Conservation (phyloP, 1,139 yeast genomes). For the Starmera stellimalicola region DNA sequence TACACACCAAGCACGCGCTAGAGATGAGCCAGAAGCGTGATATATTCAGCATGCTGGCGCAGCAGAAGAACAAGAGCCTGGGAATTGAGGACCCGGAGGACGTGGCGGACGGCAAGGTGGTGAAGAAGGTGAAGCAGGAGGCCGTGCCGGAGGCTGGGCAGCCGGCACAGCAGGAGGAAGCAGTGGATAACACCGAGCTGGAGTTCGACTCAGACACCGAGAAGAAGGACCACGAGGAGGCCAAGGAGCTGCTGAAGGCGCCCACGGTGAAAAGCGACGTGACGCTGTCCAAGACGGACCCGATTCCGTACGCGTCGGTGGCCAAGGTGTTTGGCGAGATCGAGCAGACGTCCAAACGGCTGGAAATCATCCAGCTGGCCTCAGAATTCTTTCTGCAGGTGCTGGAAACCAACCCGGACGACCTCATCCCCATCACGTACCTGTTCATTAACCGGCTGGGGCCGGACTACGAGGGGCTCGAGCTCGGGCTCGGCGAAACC, state of each 20-base stretch:
- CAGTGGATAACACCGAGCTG: slow-evolving; percentile 1
- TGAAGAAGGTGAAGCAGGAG: background rate
- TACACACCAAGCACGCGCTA: background rate
- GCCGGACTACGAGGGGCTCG: slow-evolving; percentile 93
- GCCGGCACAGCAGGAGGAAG: background rate
- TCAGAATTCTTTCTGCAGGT: slow-evolving; percentile 63
- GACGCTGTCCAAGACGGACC: slow-evolving; percentile 8
- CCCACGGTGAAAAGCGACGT: slow-evolving; percentile 5
- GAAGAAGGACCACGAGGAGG: slow-evolving; percentile 14
- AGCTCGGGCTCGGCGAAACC: slow-evolving; percentile 88
- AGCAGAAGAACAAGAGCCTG: background rate
- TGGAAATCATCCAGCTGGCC: slow-evolving; percentile 68
- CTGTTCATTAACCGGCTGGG: slow-evolving; percentile 83
- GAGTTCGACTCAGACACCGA: slow-evolving; percentile 17
- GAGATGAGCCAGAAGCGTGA: background rate
- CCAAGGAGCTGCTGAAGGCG: slow-evolving; percentile 10
- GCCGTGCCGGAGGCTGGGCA: background rate
- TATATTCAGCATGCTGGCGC: background rate
- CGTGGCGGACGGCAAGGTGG: background rate
- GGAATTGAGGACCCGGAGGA: background rate
- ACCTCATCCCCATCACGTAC: slow-evolving; percentile 64
- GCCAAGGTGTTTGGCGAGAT: slow-evolving; percentile 64
- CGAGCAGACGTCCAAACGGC: slow-evolving; percentile 71
- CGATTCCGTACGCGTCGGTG: slow-evolving; percentile 53
- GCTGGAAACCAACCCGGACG: slow-evolving; percentile 46